Evolutionary conservation across 306 rosid genomes (phyloP).

Genomic region (Casuarina equisetifolia): DNA sequence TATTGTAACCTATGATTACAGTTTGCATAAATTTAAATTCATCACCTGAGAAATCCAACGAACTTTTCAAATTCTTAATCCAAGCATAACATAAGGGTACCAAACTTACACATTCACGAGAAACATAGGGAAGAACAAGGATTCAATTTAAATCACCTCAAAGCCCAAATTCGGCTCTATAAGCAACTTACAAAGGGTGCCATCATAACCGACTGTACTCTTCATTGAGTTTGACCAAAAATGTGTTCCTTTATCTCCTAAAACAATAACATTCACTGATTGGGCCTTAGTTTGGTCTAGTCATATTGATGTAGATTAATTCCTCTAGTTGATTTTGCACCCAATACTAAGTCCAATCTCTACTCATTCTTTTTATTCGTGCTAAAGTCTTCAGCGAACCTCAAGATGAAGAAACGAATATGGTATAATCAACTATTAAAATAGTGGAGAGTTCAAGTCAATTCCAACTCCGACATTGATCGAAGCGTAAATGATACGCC

Average conservation of each 20-base stretch:
- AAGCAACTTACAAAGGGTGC: not conserved
- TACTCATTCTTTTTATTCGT: not conserved
- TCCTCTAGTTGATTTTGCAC: not conserved
- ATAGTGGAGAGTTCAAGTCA: not conserved
- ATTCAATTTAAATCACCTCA: not conserved
- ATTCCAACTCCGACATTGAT: not conserved
- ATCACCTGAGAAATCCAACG: not conserved
- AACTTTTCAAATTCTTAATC: not conserved
- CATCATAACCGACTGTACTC: not conserved
- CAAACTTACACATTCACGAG: not conserved
- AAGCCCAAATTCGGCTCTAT: not conserved
- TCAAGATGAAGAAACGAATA: slow-evolving; percentile 1
- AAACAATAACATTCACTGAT: not conserved
- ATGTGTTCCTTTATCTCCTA: not conserved
- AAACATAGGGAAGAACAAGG: not conserved
- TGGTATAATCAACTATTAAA: not conserved
- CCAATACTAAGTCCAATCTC: not conserved
- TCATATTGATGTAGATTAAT: not conserved
- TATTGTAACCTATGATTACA: not conserved
- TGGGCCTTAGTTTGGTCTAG: not conserved
- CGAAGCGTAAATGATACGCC: not conserved
- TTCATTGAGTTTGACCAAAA: not conserved
- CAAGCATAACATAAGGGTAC: not conserved
- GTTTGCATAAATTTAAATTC: not conserved
- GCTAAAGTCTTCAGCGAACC: not conserved